Evolutionary conservation across 352 stramenopile genomes (phyloP).

Genomic region (Pythium pyrilobum): DNA sequence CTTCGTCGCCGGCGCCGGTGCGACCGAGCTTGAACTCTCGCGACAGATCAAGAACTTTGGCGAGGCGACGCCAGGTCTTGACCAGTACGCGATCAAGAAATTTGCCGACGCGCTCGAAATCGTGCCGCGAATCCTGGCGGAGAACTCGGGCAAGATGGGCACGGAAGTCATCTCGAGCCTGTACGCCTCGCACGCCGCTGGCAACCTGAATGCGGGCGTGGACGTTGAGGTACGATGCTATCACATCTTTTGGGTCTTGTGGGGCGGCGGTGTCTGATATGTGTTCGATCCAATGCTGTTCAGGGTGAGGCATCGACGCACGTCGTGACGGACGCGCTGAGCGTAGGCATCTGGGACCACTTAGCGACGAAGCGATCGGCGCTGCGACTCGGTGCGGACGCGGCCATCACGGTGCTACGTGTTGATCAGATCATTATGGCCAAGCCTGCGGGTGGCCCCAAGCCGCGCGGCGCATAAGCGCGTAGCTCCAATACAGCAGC

Average conservation of each 20-base stretch:
- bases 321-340: slow-evolving; percentile 73
- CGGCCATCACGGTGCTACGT: slow-evolving; percentile 97
- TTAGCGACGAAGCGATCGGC: slow-evolving; percentile 96
- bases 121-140: slow-evolving; percentile 95
- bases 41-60: slow-evolving; percentile 93
- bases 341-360: slow-evolving; percentile 90
- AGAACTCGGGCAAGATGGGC: slow-evolving; percentile 97
- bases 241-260: neutral
- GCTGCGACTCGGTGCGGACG: slow-evolving; percentile 96
- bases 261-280: slow-evolving; percentile 1
- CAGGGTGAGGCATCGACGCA: slow-evolving; percentile 75
- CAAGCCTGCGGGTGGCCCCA: slow-evolving; percentile 93
- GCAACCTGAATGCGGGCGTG: slow-evolving; percentile 90
- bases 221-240: slow-evolving; percentile 86
- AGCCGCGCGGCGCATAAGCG: slow-evolving; percentile 83
- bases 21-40: slow-evolving; percentile 95
- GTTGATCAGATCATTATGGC: slow-evolving; percentile 99
- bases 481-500: slow-evolving; percentile 10
- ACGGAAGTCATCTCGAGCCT: slow-evolving; percentile 93
- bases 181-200: slow-evolving; percentile 92
- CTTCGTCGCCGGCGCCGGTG: slow-evolving; percentile 94
- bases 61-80: slow-evolving; percentile 94
- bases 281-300: slow-evolving; percentile 19
- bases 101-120: slow-evolving; percentile 98
- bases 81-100: slow-evolving; percentile 99